Conservation (phyloP, 2,329 filamentous ascomycete genomes). For the Ustilaginoidea virens region DNA sequence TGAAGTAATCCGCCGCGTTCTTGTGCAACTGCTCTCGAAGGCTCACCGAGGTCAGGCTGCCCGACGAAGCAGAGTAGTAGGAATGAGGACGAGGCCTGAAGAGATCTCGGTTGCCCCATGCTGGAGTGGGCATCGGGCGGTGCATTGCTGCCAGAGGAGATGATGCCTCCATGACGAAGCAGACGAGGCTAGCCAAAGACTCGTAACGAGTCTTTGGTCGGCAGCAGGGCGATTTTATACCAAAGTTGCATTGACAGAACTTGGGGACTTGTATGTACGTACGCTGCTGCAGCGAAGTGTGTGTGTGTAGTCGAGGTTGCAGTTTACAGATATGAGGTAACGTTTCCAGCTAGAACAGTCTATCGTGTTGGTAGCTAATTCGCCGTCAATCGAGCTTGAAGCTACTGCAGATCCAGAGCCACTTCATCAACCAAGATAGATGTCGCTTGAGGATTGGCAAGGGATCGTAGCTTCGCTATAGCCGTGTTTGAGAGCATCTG, state of each 20-base stretch:
- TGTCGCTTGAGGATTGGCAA: background rate
- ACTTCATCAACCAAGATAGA: too few relatives aligned
- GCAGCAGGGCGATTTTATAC: background rate
- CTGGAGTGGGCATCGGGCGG: slow-evolving; percentile 44
- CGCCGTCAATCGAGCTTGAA: too few relatives aligned
- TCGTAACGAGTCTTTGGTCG: slow-evolving; percentile 3
- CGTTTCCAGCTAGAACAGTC: too few relatives aligned
- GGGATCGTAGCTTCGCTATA: background rate
- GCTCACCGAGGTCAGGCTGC: slow-evolving; percentile 55
- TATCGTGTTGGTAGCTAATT: too few relatives aligned
- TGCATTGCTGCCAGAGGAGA: slow-evolving; percentile 91
- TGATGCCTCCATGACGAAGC: slow-evolving; percentile 64
- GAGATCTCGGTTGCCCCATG: slow-evolving; percentile 41
- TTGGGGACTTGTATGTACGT: background rate
- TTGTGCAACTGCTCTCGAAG: slow-evolving; percentile 59
- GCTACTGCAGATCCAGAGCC: too few relatives aligned
- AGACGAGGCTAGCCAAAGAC: slow-evolving; percentile 2
- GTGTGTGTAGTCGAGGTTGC: too few relatives aligned
- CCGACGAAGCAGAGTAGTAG: slow-evolving; percentile 31
- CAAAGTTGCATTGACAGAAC: slow-evolving; percentile 1
- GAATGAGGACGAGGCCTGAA: slow-evolving; percentile 34
- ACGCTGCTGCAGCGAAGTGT: slow-evolving; percentile 13
- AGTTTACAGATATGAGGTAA: too few relatives aligned
- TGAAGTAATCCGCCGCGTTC: slow-evolving; percentile 62
- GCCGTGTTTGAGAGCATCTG: background rate